Conservation (phyloP, 1,284 basidiomycete species). For the Tetrapyrgos nigripes region DNA sequence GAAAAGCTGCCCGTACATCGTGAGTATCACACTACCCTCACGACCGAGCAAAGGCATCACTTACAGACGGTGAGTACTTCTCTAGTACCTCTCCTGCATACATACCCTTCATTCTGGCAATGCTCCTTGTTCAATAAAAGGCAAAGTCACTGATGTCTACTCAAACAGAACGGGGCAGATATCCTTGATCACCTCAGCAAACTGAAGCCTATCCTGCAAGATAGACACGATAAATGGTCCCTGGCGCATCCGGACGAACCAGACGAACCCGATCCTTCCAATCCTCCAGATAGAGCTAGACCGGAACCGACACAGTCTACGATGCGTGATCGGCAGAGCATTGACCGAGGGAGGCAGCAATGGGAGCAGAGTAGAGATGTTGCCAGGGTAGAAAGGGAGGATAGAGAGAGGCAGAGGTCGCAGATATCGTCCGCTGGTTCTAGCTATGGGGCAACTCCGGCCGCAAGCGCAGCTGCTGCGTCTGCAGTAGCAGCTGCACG, state of each 20-base stretch:
- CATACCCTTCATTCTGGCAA: not conserved
- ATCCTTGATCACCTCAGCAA: slow-evolving; percentile 60
- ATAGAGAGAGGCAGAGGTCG: not conserved
- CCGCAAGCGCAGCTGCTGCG: not conserved
- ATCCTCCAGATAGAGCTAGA: not conserved
- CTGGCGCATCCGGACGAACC: slow-evolving; percentile 34
- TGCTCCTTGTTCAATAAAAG: not conserved
- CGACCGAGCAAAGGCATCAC: slow-evolving; percentile 54
- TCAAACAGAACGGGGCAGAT: slow-evolving; percentile 70
- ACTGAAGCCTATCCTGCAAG: slow-evolving; percentile 56
- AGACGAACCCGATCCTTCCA: slow-evolving; percentile 11
- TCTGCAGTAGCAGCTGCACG: slow-evolving; percentile 9
- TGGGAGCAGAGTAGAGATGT: slow-evolving; percentile 27
- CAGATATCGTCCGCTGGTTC: not conserved
- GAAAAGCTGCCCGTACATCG: slow-evolving; percentile 65
- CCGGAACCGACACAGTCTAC: not conserved
- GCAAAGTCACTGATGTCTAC: not conserved
- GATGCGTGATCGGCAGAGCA: not conserved
- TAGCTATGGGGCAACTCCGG: not conserved
- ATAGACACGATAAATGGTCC: slow-evolving; percentile 58
- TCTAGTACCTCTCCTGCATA: slow-evolving; percentile 22
- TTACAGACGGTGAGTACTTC: slow-evolving; percentile 61
- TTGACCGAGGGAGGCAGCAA: slow-evolving; percentile 13
- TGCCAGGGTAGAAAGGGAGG: not conserved
- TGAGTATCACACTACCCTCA: slow-evolving; percentile 55